Percentiles rank a stretch among this genome's conserved stretches.
phyloP scores from a whole-genome alignment of 1,284 basidiomycete genomes.

The Agroathelia rolfsii region DNA sequence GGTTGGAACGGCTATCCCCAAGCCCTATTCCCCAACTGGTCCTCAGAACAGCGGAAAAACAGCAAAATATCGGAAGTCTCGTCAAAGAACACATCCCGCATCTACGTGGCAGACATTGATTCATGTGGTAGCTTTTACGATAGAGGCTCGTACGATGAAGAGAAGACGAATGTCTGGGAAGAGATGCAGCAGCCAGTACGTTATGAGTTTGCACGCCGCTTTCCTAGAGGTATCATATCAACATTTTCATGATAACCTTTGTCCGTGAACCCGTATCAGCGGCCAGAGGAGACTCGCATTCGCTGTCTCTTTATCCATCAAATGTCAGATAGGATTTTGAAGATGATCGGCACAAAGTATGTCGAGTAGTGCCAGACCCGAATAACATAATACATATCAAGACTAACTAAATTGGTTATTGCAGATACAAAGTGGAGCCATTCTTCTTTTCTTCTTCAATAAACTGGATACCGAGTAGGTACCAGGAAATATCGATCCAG shows the following conservation, averaged over 20 bases:
- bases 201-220: no score
- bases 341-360: conserved; percentile 42
- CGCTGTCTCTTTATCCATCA: conserved; percentile 39
- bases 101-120: no score
- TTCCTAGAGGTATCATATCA: no score
- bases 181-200: no score
- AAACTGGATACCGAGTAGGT: conserved; percentile 46
- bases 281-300: conserved; percentile 27
- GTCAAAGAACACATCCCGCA: no score
- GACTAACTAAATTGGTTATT: conserved; percentile 16
- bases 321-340: conserved; percentile 34
- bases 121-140: no score
- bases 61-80: conserved; percentile 26
- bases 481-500: conserved; percentile 29
- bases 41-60: conserved; percentile 32
- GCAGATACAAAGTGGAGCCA: conserved; percentile 41
- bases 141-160: no score
- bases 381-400: neutral
- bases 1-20: conserved; percentile 41
- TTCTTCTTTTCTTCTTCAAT: conserved; percentile 50
- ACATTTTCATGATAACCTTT: no score
- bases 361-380: conserved; percentile 1
- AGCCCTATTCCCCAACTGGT: conserved; percentile 44
- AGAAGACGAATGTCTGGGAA: no score
- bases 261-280: conserved; percentile 21